Base-by-base conservation (phyloP, 257 asterid species). In the Solanum corneliomulleri region DNA sequence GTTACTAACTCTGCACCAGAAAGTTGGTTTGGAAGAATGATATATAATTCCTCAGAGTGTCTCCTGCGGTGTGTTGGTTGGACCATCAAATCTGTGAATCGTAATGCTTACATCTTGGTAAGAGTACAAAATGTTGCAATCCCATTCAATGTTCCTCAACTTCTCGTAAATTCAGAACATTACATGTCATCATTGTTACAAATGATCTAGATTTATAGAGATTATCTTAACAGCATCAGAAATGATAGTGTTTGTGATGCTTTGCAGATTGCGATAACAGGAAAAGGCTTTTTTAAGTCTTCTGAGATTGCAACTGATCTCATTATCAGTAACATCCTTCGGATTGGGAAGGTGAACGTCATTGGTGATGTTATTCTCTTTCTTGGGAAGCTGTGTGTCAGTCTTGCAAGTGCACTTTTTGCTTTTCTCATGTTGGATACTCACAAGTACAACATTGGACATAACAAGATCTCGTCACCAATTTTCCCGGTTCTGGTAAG, bases 61-160 rank as follows among this genome's bases (percentile, higher is more conserved):
- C 92, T 89, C 93, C 90, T 94, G 89, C 90, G 90, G 88, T 91
- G 97, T 85, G 88, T 95, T 35, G 95, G 99, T 66, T 97, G 94
- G 96, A 92, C 90, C 66, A 89, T 95, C 90, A 96, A 92, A 92
- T 97, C 94, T 58, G 98, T 96, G 72, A 97, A 97, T 92, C 98
- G 95, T 41, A 97, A 97, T 74, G 99, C 98, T 75, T 97, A 97
- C 90, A 96, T 97, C 20, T 94, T 96, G 99, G 99, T 97, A 89
- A 91, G 62, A 7, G 97, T 92, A 52, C 85, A 83, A 86, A 14
- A 6, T 47, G 42, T 16, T 49, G 85, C 44, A 47, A 45, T 80
- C 84, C 66, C 27, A 27, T 45, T 47, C 25, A 20, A 27, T 49
- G 20, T 80, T 47, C 66, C 39, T 77, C 39, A 41, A 75, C 52